Base-by-base conservation (phyloP, 1,284 basidiomycete species). In the Cryptococcus maquisensis region DNA sequence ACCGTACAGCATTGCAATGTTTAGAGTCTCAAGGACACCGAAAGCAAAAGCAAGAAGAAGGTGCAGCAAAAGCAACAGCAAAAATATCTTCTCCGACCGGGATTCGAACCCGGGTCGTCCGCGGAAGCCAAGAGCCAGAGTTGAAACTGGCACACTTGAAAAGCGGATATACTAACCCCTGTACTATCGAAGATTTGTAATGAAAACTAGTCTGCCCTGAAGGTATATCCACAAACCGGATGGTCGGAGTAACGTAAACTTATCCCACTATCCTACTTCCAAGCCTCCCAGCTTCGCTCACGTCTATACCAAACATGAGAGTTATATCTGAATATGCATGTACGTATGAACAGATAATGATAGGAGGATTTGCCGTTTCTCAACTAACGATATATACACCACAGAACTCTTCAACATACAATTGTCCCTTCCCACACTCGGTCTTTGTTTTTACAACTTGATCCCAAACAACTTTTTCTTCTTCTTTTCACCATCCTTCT, bases 381-480 rank as follows among this genome's bases (percentile, higher is more conserved):
- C 28, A 10, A 32, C 28, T 32, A 32, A 6, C 7, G 6, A 32
- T 32, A 40, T 20, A 40, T 40, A 16, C 38, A 40, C 38, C 38
- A 20, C 38, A n/a, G 16, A 16, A 12, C 16, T 40, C 38, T 6
- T 40, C 38, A 40, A 40, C 16, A n/a, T 9, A 20, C n/a, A 23
- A 1, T 42, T 23, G 15, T 20, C 46, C 18, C 24, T 7, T n/a
- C 32, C 21, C 37, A n/a, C n/a, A n/a, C n/a, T n/a, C n/a, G n/a
- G n/a, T n/a, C n/a, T n/a, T n/a, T n/a, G n/a, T 12, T 23, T 39
- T 49, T 61, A 69, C 69, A 67, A 72, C 56, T 68, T 72, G 65
- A 73, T 69, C 64, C 73, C 75, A 77, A 90, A 88, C 66, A 91
- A 79, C 18, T 85, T 82, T 66, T 82, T 83, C 79, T 87, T 88